Conservation (phyloP, 2,329 filamentous ascomycete genomes). For the Penicillium palitans region DNA sequence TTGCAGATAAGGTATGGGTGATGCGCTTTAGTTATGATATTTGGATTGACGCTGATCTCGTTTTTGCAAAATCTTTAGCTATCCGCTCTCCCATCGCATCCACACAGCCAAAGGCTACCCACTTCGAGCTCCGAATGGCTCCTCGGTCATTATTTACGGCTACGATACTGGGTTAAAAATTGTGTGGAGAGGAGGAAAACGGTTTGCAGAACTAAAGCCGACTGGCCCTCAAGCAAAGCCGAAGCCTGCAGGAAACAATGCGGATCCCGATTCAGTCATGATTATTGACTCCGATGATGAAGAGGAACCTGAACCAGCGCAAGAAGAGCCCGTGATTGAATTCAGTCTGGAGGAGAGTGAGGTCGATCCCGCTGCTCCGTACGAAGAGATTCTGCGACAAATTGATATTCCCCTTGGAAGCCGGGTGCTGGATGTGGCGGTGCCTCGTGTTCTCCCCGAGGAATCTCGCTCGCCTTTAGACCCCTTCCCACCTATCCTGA, state of each 20-base stretch:
- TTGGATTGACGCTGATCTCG: slow-evolving; percentile 8
- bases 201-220: slow-evolving; percentile 42
- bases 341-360: slow-evolving; percentile 58
- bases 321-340: slow-evolving; percentile 32
- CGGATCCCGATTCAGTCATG: slow-evolving; percentile 49
- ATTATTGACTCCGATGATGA: slow-evolving; percentile 60
- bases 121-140: slow-evolving; percentile 59
- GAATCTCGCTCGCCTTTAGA: slow-evolving; percentile 41
- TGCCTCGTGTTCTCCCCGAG: slow-evolving; percentile 48
- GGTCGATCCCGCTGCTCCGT: slow-evolving; percentile 57
- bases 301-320: slow-evolving; percentile 34
- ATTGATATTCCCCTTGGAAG: slow-evolving; percentile 57
- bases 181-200: slow-evolving; percentile 60
- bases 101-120: slow-evolving; percentile 60
- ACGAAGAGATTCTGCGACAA: slow-evolving; percentile 54
- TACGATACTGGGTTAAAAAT: slow-evolving; percentile 59
- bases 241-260: slow-evolving; percentile 27
- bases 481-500: slow-evolving; percentile 50
- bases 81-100: slow-evolving; percentile 60
- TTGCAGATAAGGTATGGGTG: slow-evolving; percentile 44
- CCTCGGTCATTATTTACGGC: slow-evolving; percentile 61
- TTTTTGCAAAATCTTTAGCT: slow-evolving; percentile 45
- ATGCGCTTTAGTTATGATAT: background rate
- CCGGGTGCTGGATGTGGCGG: slow-evolving; percentile 55
- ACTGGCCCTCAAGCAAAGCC: slow-evolving; percentile 25